Evolutionary conservation across 2,329 filamentous ascomycete species (phyloP).

Genomic region (Cladophialophora bantiana): DNA sequence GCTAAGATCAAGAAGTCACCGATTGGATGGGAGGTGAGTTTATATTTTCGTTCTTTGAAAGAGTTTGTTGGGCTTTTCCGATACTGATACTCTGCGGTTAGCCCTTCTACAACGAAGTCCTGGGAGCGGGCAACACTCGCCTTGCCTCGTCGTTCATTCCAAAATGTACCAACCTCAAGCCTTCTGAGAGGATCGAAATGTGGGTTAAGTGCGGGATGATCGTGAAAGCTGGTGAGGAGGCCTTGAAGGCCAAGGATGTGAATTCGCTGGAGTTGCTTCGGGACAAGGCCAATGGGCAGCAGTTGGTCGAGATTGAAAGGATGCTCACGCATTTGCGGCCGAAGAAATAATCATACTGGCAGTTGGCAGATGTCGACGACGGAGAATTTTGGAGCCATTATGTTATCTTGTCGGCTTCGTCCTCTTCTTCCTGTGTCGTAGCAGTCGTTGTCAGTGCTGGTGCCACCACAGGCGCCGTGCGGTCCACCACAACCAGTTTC

Average conservation of each 20-base stretch:
- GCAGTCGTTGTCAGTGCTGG: conserved; percentile 23
- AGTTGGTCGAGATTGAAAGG: conserved; percentile 81
- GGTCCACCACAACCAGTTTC: conserved; percentile 45
- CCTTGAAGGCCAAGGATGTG: conserved; percentile 78
- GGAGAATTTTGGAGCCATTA: conserved; percentile 42
- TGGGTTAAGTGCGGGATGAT: conserved; percentile 95
- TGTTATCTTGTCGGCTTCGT: conserved; percentile 54
- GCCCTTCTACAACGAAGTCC: conserved; percentile 89
- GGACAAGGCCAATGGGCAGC: conserved; percentile 73
- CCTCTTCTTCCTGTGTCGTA: conserved; percentile 32
- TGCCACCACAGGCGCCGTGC: conserved; percentile 29
- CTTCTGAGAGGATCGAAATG: conserved; percentile 80
- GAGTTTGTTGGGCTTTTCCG: conserved; percentile 23
- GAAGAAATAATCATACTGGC: conserved; percentile 46
- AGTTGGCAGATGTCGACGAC: neutral
- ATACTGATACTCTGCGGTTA: conserved; percentile 45
- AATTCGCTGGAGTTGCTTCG: conserved; percentile 76
- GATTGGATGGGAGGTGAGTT: conserved; percentile 90
- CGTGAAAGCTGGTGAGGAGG: conserved; percentile 89
- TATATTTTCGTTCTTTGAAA: conserved; percentile 16
- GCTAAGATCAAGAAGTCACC: conserved; percentile 78
- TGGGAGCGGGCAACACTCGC: conserved; percentile 88
- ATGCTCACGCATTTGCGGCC: conserved; percentile 66
- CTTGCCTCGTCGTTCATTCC: conserved; percentile 83
- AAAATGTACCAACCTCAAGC: conserved; percentile 77